A percentile compares a stretch with the other conserved stretches of the same genome.
Conservation (phyloP, 352 stramenopile genomes). For the Globisporangium heterothallicum region DNA sequence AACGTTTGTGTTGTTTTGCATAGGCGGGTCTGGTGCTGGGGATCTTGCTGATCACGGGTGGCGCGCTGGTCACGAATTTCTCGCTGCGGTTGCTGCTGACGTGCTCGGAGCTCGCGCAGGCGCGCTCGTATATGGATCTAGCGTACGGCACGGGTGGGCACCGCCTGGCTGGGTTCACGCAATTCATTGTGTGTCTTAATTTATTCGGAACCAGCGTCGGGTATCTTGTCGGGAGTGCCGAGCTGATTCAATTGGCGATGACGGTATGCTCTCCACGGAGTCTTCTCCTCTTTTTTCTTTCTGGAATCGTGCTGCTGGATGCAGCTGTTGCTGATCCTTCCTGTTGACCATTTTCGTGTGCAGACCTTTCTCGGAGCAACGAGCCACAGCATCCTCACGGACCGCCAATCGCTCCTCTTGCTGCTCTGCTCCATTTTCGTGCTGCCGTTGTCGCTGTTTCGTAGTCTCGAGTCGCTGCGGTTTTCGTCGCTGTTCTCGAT, state of each 20-base stretch:
- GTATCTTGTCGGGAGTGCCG: constrained; percentile 77
- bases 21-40: constrained; percentile 63
- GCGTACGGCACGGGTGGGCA: constrained; percentile 55
- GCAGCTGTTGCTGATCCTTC: no score
- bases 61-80: constrained; percentile 75
- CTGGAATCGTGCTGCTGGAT: no score
- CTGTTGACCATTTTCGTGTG: neutral
- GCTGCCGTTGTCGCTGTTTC: constrained; percentile 75
- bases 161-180: constrained; percentile 64
- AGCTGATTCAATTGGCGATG: constrained; percentile 67
- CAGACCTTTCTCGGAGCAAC: constrained; percentile 35
- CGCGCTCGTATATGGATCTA: constrained; percentile 82
- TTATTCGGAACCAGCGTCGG: constrained; percentile 84
- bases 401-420: constrained; percentile 65
- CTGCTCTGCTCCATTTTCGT: constrained; percentile 61
- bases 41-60: constrained; percentile 57
- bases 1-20: no score
- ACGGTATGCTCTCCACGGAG: constrained; percentile 35
- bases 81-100: constrained; percentile 73
- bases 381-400: constrained; percentile 47
- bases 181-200: constrained; percentile 80
- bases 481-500: constrained; percentile 89
- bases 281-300: no score
- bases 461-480: constrained; percentile 73
- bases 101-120: constrained; percentile 67